These are phyloP conservation scores for Gossypium mustelinum DNA, from an alignment of 345 rosid genomes.

Conservation along the genomic window DNA sequence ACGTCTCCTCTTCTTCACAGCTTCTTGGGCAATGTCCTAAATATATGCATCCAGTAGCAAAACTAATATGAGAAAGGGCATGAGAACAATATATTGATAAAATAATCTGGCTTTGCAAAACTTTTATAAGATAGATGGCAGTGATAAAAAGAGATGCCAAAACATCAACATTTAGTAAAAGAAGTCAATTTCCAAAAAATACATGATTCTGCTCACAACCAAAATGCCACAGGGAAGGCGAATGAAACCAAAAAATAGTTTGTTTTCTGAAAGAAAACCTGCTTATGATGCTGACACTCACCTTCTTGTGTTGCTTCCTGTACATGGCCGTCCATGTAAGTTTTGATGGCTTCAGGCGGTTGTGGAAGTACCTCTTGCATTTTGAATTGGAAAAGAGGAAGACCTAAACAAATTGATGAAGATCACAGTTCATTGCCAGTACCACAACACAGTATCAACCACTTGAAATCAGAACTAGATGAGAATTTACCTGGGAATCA, in stretches of 20 bases:
- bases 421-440: background rate
- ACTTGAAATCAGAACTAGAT: background rate
- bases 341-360: constrained; percentile 74
- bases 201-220: background rate
- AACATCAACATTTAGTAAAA: background rate
- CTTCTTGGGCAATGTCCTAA: constrained; percentile 67
- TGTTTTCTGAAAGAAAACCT: background rate
- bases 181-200: background rate
- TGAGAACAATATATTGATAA: background rate
- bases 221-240: background rate
- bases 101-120: background rate
- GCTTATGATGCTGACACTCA: background rate
- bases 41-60: background rate
- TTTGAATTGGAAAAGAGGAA: constrained; percentile 71
- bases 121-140: background rate
- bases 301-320: constrained; percentile 81
- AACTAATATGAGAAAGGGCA: background rate
- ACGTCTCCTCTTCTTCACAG: constrained; percentile 65
- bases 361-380: constrained; percentile 78
- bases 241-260: background rate
- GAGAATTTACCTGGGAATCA: constrained; percentile 56
- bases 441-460: background rate
- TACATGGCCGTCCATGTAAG: constrained; percentile 80
- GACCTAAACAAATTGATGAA: constrained; percentile 34
- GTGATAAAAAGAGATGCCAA: background rate